Percentiles rank a stretch among this genome's conserved stretches.
These are phyloP conservation scores for Aspergillus melleus DNA, from an alignment of 2,329 filamentous ascomycete species.

Conservation along the genomic window DNA sequence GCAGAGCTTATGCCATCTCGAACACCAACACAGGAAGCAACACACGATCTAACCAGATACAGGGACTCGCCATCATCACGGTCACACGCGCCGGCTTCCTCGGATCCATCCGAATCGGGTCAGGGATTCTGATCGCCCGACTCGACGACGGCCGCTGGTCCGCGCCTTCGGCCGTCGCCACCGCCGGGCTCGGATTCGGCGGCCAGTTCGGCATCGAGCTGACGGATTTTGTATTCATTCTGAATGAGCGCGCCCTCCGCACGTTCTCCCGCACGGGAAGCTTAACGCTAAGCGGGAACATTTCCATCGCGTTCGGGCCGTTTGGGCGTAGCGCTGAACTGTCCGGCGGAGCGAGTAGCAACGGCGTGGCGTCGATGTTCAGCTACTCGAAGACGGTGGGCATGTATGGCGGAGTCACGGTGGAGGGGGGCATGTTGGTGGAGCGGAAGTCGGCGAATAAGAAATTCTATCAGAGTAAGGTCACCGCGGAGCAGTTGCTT, in stretches of 20 bases:
- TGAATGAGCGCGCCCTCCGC: constrained; percentile 87
- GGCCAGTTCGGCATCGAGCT: constrained; percentile 49
- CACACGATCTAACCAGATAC: background rate
- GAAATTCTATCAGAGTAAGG: constrained; percentile 81
- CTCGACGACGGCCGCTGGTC: constrained; percentile 49
- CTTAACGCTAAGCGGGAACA: constrained; percentile 87
- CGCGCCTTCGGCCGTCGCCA: constrained; percentile 47
- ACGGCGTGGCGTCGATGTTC: constrained; percentile 84
- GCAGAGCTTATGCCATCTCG: background rate
- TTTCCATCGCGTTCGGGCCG: constrained; percentile 88
- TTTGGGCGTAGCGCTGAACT: constrained; percentile 92
- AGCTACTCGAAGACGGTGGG: constrained; percentile 97
- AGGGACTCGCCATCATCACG: constrained; percentile 50
- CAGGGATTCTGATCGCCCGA: constrained; percentile 48
- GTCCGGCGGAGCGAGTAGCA: constrained; percentile 82
- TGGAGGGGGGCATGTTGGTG: constrained; percentile 87
- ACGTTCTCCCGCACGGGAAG: constrained; percentile 88
- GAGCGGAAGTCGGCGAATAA: constrained; percentile 92
- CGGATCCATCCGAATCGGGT: constrained; percentile 48
- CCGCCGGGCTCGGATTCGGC: constrained; percentile 45
- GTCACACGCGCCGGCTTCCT: constrained; percentile 48
- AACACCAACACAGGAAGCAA: background rate
- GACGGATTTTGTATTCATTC: constrained; percentile 83
- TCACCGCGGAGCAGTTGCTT: constrained; percentile 77
- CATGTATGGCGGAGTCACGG: constrained; percentile 85